A percentile compares a stretch with the other conserved stretches of the same genome.
phyloP scores from a whole-genome alignment of 2,329 filamentous ascomycete genomes.

The Albophoma yamanashiensis region DNA sequence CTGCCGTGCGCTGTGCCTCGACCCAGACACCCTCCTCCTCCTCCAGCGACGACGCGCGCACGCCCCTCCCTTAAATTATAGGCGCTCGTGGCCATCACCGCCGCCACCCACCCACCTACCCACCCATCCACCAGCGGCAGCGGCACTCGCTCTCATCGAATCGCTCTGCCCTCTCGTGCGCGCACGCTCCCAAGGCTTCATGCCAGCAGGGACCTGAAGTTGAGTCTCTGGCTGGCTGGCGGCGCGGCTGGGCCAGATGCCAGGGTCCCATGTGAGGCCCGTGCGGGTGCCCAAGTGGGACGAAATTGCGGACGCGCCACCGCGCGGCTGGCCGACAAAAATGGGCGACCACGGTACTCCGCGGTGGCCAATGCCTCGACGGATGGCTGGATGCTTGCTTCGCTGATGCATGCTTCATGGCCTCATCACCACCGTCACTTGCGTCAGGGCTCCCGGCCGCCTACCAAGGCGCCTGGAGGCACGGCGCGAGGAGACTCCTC shows the following conservation, averaged over 20 bases:
- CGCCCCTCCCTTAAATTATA: not conserved
- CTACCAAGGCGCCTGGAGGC: not conserved
- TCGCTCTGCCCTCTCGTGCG: not conserved
- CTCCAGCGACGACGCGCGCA: not conserved
- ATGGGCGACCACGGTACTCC: not conserved
- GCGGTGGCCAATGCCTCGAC: too few relatives aligned
- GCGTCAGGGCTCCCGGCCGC: not conserved
- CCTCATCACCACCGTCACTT: not conserved
- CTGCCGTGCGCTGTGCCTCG: not conserved
- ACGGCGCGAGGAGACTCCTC: not conserved
- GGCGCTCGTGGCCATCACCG: not conserved
- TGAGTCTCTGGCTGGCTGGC: not conserved
- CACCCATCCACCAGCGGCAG: not conserved
- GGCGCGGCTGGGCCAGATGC: too few relatives aligned
- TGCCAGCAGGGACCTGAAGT: not conserved
- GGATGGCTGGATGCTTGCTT: too few relatives aligned
- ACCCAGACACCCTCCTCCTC: not conserved
- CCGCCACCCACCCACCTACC: not conserved
- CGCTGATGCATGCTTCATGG: not conserved
- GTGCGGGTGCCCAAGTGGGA: conserved; percentile 14
- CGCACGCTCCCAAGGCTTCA: not conserved
- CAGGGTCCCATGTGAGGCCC: conserved; percentile 3
- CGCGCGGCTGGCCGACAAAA: conserved; percentile 4
- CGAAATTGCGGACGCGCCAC: conserved; percentile 12
- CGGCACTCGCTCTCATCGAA: not conserved